Percentiles rank a stretch among this genome's conserved stretches.
Conservation (phyloP, 2,329 filamentous ascomycete species). For the Cytospora mali region DNA sequence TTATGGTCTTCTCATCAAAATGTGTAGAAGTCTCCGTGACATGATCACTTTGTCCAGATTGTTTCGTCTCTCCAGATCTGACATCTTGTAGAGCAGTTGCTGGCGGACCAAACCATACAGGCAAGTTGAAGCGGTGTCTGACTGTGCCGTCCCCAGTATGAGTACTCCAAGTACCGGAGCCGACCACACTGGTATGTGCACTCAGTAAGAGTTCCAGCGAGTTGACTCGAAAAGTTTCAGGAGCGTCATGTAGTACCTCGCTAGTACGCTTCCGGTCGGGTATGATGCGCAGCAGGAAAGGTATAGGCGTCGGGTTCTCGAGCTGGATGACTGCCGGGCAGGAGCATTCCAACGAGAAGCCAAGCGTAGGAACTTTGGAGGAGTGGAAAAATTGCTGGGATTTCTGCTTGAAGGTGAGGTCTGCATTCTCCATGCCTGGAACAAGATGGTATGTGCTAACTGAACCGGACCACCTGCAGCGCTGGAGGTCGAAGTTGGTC, state of each 20-base stretch:
- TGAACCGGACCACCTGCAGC: conserved; percentile 16
- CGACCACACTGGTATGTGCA: conserved; percentile 26
- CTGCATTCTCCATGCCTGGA: conserved; percentile 36
- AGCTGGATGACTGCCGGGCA: conserved; percentile 38
- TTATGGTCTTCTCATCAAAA: not conserved
- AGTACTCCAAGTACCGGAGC: conserved; percentile 22
- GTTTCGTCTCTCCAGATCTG: not conserved
- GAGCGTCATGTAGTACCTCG: conserved; percentile 20
- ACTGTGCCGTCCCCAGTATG: not conserved
- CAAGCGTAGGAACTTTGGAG: conserved; percentile 39
- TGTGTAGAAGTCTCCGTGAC: not conserved
- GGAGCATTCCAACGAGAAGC: conserved; percentile 34
- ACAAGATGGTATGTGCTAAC: conserved; percentile 34
- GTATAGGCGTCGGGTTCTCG: conserved; percentile 31
- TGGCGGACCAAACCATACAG: not conserved
- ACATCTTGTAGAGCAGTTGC: not conserved
- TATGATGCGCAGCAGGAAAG: conserved; percentile 29
- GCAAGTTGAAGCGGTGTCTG: not conserved
- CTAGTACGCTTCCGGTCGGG: conserved; percentile 30
- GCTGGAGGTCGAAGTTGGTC: conserved; percentile 25
- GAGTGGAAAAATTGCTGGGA: conserved; percentile 38
- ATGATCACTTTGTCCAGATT: not conserved
- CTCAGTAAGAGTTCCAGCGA: conserved; percentile 29
- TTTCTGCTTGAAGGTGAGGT: conserved; percentile 39
- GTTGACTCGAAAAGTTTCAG: conserved; percentile 28